Percentiles rank a stretch among this genome's conserved stretches.
Conservation (phyloP, 192 early-diverging fungal species). For the Rhizophagus prolifer region DNA sequence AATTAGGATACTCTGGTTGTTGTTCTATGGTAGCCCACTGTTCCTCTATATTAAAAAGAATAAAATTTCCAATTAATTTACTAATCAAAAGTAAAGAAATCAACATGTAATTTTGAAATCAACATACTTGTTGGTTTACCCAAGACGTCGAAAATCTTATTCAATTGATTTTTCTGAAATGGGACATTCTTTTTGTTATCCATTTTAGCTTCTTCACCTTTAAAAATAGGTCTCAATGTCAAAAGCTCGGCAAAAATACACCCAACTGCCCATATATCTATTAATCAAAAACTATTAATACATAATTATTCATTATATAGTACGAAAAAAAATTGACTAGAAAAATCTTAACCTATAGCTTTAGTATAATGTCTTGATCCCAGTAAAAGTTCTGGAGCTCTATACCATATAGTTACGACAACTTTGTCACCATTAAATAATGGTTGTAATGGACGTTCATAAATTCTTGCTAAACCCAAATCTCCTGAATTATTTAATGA, state of each 20-base stretch:
- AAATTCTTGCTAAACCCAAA: slow-evolving; percentile 66
- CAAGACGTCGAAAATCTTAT: slow-evolving; percentile 81
- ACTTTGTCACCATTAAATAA: slow-evolving; percentile 54
- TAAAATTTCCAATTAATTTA: neutral
- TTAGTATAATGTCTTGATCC: slow-evolving; percentile 62
- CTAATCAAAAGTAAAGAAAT: slow-evolving; percentile 20
- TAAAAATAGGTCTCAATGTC: slow-evolving; percentile 77
- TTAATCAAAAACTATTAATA: slow-evolving; percentile 1
- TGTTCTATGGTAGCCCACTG: slow-evolving; percentile 72
- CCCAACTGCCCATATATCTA: slow-evolving; percentile 93
- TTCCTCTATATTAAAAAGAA: slow-evolving; percentile 52
- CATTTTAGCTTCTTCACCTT: slow-evolving; percentile 80
- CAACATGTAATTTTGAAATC: slow-evolving; percentile 2
- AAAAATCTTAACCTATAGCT: slow-evolving; percentile 59
- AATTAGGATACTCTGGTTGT: slow-evolving; percentile 66
- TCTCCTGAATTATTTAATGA: slow-evolving; percentile 57
- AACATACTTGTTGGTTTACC: slow-evolving; percentile 76
- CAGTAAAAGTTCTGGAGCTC: slow-evolving; percentile 66
- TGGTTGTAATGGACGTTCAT: slow-evolving; percentile 59
- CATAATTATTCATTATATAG: slow-evolving; percentile 47
- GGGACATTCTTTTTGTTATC: slow-evolving; percentile 79
- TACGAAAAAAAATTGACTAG: neutral
- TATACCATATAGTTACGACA: slow-evolving; percentile 74
- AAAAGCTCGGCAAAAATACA: slow-evolving; percentile 97
- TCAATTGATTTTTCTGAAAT: slow-evolving; percentile 83